phyloP scores from a whole-genome alignment of 352 stramenopile genomes.

The Phytophthora hybrid region DNA sequence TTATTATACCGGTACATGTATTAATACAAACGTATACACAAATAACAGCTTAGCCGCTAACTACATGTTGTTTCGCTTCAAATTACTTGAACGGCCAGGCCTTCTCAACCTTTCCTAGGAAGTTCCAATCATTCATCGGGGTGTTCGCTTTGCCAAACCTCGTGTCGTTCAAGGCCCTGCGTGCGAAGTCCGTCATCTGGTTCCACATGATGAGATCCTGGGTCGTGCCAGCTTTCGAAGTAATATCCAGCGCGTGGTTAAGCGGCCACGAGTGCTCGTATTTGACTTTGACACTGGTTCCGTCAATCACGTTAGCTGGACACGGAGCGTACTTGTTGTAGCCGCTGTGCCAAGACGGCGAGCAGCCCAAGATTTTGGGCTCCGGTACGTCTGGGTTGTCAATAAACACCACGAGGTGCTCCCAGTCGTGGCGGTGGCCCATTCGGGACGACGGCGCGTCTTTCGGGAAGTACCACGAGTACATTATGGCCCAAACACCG shows the following conservation, averaged over 20 bases:
- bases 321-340: constrained; percentile 31
- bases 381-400: background rate
- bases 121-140: constrained; percentile 36
- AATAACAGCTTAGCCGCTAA: too few relatives aligned
- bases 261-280: constrained; percentile 23
- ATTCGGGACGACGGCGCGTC: constrained; percentile 36
- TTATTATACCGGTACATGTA: too few relatives aligned
- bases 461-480: constrained; percentile 57
- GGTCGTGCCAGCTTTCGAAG: background rate
- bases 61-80: background rate
- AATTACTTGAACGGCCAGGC: constrained; percentile 18
- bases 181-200: constrained; percentile 11
- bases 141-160: constrained; percentile 31
- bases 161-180: constrained; percentile 25
- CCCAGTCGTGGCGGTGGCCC: constrained; percentile 10
- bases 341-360: constrained; percentile 26
- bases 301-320: constrained; percentile 10
- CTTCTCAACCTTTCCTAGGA: constrained; percentile 27
- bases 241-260: constrained; percentile 34
- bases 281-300: constrained; percentile 24
- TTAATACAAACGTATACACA: too few relatives aligned
- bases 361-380: background rate
- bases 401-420: background rate
- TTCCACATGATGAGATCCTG: constrained; percentile 18
- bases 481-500: constrained; percentile 33